Evolutionary conservation across 345 rosid genomes (phyloP).

Genomic region (Citrus sinensis): DNA sequence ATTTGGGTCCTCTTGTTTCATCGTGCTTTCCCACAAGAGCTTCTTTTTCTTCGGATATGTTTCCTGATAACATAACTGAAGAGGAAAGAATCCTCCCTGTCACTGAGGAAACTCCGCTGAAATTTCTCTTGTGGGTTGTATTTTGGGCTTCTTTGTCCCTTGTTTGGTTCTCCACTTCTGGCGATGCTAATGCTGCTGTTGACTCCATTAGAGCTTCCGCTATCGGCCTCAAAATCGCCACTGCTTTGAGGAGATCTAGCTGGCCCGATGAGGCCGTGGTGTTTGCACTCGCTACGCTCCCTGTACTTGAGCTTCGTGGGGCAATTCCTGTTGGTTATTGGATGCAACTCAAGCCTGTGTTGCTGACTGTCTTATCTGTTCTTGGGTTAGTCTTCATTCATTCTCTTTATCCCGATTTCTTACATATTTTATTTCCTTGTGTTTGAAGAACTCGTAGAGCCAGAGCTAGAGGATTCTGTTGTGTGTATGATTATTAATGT

Average conservation of each 20-base stretch:
- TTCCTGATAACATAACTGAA: conserved; percentile 18
- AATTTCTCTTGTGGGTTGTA: conserved; percentile 50
- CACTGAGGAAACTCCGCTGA: conserved; percentile 43
- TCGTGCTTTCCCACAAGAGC: conserved; percentile 6
- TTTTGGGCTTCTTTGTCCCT: conserved; percentile 77
- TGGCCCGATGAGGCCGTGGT: conserved; percentile 88
- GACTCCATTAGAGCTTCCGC: conserved; percentile 78
- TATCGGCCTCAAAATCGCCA: conserved; percentile 71
- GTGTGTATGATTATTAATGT: neutral
- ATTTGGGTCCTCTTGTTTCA: conserved; percentile 10
- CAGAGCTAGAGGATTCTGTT: neutral
- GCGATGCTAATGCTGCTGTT: conserved; percentile 77
- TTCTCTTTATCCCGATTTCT: neutral
- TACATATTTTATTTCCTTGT: neutral
- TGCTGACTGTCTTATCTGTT: conserved; percentile 56
- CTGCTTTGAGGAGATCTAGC: conserved; percentile 60
- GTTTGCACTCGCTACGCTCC: conserved; percentile 88
- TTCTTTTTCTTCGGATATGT: conserved; percentile 36
- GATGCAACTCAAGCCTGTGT: conserved; percentile 75
- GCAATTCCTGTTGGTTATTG: conserved; percentile 97
- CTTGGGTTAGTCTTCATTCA: conserved; percentile 57
- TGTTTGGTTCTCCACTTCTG: conserved; percentile 72
- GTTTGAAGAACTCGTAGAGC: neutral
- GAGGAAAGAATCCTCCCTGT: conserved; percentile 32
- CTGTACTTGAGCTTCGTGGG: conserved; percentile 89